A percentile compares a stretch with the other conserved stretches of the same genome.
phyloP scores from a whole-genome alignment of 106 monocot genomes.

The Platanthera zijinensis region DNA sequence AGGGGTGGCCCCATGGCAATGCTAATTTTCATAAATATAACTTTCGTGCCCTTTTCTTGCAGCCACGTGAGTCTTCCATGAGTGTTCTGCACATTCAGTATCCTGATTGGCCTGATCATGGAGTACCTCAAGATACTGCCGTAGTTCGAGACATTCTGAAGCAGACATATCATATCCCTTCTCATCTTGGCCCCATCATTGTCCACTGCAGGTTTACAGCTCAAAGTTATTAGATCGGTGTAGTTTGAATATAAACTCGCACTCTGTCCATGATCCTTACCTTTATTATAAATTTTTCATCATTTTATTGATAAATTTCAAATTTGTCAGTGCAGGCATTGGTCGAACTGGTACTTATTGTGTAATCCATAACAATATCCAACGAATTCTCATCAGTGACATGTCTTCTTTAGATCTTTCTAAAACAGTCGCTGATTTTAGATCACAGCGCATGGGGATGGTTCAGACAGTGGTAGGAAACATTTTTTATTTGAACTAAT shows the following conservation, averaged over 20 bases:
- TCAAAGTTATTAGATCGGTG: conserved; percentile 4
- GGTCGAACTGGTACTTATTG: conserved; percentile 96
- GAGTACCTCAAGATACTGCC: conserved; percentile 55
- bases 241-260: not conserved
- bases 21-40: not conserved
- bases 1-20: too few species aligned
- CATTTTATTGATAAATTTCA: not conserved
- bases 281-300: not conserved
- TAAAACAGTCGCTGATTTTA: conserved; percentile 67
- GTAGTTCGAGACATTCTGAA: conserved; percentile 81
- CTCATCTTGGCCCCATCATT: conserved; percentile 62
- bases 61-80: conserved; percentile 51
- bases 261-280: conserved; percentile 1
- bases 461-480: conserved; percentile 53
- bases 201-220: conserved; percentile 86
- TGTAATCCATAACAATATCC: conserved; percentile 82
- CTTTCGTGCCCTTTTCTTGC: conserved; percentile 12
- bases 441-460: conserved; percentile 78
- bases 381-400: conserved; percentile 75
- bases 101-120: conserved; percentile 96
- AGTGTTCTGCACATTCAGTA: conserved; percentile 87
- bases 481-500: not conserved
- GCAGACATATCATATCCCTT: conserved; percentile 62
- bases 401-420: conserved; percentile 70
- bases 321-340: conserved; percentile 81